Evolutionary conservation across 345 rosid species (phyloP), one percentile per base, ranked within the genome.

Genomic region (Populus euphratica): DNA sequence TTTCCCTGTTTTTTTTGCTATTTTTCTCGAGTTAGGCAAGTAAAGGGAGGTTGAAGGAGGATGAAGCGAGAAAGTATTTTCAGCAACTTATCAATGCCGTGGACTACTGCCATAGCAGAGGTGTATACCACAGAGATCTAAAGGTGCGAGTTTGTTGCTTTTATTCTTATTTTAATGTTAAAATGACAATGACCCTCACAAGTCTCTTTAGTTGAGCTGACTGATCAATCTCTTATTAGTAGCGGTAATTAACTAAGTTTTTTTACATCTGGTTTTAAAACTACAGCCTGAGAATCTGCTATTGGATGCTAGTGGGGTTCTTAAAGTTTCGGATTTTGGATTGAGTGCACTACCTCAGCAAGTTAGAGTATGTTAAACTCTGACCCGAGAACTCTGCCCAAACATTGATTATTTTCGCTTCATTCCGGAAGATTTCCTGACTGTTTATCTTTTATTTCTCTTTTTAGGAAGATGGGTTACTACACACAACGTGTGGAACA

Each of bases 331-430:
- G 36, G 99, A 96, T 84, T 96, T 96, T 88, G 99, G 99, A 68
- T 84, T 96, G 82, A 96, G 99, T 79, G 99, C 99, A 49, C 83
- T 96, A 35, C 98, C 98, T 80, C 99, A 96, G 80, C 99, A 96
- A 94, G 97, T 96, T 85, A 91, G 97, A 75, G 98, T 96, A 77
- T 90, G 97, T 79, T 49, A 64, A 50, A 18, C 78, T 74, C 77
- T 73, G 36, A 50, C 54, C 21, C 4, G 23, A 41, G 6, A 36
- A 52, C 25, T 14, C 33, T 39, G 29, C 12, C 14, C 29, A 0
- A 59, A 9, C 29, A 25, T 59, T 6, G 23, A 59, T 10, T 59
- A 59, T 10, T 59, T 9, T 23, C 6, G 13, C 63, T n/a, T 56
- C 64, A 59, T 59, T 59, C 11, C 27, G 23, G 72, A 73, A 62